Conservation (phyloP, 345 rosid species). For the Cardiospermum halicacabum region DNA sequence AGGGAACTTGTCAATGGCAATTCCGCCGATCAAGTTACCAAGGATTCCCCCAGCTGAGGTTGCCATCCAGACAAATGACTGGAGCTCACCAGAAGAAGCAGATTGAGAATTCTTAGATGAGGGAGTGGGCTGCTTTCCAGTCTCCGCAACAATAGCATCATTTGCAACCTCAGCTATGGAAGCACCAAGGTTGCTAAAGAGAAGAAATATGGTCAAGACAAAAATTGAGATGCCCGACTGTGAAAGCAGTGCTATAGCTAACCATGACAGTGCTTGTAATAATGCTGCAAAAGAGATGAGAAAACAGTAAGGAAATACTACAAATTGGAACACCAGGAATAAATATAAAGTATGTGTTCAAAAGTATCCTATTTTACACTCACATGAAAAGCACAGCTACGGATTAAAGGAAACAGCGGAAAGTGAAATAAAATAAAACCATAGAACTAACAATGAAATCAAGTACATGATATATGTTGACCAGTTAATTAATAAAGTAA, state of each 20-base stretch:
- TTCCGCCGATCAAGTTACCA: constrained; percentile 76
- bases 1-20: constrained; percentile 45
- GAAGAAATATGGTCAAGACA: constrained; percentile 48
- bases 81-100: constrained; percentile 52
- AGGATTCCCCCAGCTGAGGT: constrained; percentile 79
- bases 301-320: not conserved
- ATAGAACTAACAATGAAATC: no score
- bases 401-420: not conserved
- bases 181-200: constrained; percentile 84
- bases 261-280: constrained; percentile 85
- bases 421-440: not conserved
- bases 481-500: not conserved
- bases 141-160: constrained; percentile 91
- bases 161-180: constrained; percentile 89
- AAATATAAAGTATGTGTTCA: not conserved
- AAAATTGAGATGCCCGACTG: constrained; percentile 52
- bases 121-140: constrained; percentile 34
- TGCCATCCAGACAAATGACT: constrained; percentile 87
- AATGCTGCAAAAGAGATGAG: constrained; percentile 45
- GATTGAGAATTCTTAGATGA: constrained; percentile 30
- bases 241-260: constrained; percentile 58
- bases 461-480: not conserved
- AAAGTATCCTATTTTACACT: not conserved
- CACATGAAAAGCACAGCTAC: not conserved
- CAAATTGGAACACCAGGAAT: not conserved